Percentiles rank a stretch among this genome's conserved stretches.
phyloP scores from a whole-genome alignment of 139 green algal genomes.

The Micractinium sp. region DNA sequence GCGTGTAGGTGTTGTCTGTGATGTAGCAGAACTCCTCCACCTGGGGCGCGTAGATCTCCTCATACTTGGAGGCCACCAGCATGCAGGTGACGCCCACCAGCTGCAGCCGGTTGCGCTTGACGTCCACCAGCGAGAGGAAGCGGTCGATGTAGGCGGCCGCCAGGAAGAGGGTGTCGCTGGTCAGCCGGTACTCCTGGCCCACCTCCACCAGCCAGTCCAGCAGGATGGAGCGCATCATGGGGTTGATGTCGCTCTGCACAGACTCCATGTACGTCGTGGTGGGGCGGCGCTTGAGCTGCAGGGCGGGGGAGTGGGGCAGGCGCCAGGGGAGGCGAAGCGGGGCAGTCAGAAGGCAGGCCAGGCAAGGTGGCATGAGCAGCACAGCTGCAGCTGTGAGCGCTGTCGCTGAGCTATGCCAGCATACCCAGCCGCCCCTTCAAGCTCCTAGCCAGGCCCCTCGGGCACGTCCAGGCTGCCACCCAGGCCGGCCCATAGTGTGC shows the following conservation, averaged over 20 bases:
- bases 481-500: too few relatives aligned
- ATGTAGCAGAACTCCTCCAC: slow-evolving; percentile 96
- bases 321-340: background rate
- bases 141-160: slow-evolving; percentile 90
- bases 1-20: slow-evolving; percentile 97
- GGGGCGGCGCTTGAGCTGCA: slow-evolving; percentile 69
- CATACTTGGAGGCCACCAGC: slow-evolving; percentile 96
- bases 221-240: slow-evolving; percentile 93
- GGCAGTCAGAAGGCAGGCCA: background rate
- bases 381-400: background rate
- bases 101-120: slow-evolving; percentile 69
- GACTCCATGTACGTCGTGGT: slow-evolving; percentile 74
- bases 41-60: slow-evolving; percentile 93
- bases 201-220: slow-evolving; percentile 98
- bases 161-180: slow-evolving; percentile 93
- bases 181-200: slow-evolving; percentile 93
- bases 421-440: too few relatives aligned
- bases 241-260: slow-evolving; percentile 90
- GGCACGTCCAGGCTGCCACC: background rate
- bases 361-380: background rate
- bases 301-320: background rate
- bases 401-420: background rate
- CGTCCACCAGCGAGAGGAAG: slow-evolving; percentile 75
- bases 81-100: slow-evolving; percentile 93
- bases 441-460: too few relatives aligned